Evolutionary conservation across 768 basidiomycete genomes (phyloP).

Genomic region (Thelephora aurantiotincta): DNA sequence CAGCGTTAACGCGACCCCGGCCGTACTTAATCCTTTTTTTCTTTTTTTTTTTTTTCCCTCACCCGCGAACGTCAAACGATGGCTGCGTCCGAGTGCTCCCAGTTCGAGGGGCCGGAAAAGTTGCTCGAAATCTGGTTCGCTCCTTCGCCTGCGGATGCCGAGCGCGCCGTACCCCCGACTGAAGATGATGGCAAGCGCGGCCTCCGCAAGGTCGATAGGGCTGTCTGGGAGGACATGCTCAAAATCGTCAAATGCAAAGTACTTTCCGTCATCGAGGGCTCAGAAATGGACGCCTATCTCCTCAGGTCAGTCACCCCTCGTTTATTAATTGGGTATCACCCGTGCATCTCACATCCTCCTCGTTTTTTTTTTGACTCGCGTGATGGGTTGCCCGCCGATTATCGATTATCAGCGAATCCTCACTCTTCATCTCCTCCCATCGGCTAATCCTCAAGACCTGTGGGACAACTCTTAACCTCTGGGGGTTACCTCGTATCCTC

Average conservation of each 20-base stretch:
- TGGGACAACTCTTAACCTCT: slow-evolving; percentile 93
- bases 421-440: slow-evolving; percentile 88
- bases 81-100: slow-evolving; percentile 16
- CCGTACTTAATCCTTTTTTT: background rate
- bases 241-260: slow-evolving; percentile 95
- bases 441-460: slow-evolving; percentile 97
- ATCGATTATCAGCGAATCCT: slow-evolving; percentile 66
- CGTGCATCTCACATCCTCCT: background rate
- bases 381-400: slow-evolving; percentile 4
- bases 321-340: no score
- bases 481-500: slow-evolving; percentile 89
- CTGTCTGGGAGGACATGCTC: slow-evolving; percentile 94
- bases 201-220: slow-evolving; percentile 58
- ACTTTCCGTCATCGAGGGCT: slow-evolving; percentile 76
- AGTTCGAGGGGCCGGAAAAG: slow-evolving; percentile 92
- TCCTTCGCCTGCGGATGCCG: slow-evolving; percentile 51
- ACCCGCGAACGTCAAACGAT: background rate
- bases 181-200: slow-evolving; percentile 41
- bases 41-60: background rate
- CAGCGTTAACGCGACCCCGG: no score
- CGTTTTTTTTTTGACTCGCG: slow-evolving; percentile 1
- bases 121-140: slow-evolving; percentile 97
- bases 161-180: slow-evolving; percentile 22
- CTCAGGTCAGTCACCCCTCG: slow-evolving; percentile 57
- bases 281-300: slow-evolving; percentile 91